Evolutionary conservation across 164 flowering plant genomes (phyloP).

Genomic region (Houttuynia cordata): DNA sequence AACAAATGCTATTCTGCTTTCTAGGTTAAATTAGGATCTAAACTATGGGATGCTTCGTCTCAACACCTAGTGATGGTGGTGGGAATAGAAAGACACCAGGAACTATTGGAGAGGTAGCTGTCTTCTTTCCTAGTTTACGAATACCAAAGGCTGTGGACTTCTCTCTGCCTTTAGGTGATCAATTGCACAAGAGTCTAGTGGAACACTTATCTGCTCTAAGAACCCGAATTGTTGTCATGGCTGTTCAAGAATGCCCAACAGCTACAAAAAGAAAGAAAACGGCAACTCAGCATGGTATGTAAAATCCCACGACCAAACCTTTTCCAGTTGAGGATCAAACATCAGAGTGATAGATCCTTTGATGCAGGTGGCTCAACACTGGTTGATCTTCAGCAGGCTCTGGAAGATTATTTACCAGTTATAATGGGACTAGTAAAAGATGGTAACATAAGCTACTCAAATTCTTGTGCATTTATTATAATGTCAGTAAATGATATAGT

Average conservation of each 20-base stretch:
- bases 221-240: constrained; percentile 70
- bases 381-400: constrained; percentile 74
- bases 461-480: background rate
- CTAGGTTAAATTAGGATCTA: constrained; percentile 18
- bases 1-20: background rate
- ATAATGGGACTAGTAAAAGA: constrained; percentile 72
- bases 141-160: constrained; percentile 73
- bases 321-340: background rate
- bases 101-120: constrained; percentile 63
- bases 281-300: constrained; percentile 75
- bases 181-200: constrained; percentile 40
- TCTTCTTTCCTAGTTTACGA: constrained; percentile 74
- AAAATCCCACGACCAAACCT: background rate
- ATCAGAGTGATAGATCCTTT: background rate
- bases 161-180: constrained; percentile 38
- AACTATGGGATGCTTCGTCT: constrained; percentile 70
- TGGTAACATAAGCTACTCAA: constrained; percentile 23
- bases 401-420: constrained; percentile 74
- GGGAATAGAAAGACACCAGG: constrained; percentile 52
- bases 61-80: constrained; percentile 50
- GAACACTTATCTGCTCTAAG: constrained; percentile 64
- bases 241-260: constrained; percentile 60
- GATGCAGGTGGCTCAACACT: constrained; percentile 62
- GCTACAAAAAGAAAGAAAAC: constrained; percentile 53
- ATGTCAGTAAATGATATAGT: no score